phyloP scores from a whole-genome alignment of 768 basidiomycete genomes.

The Megacollybia marginata region DNA sequence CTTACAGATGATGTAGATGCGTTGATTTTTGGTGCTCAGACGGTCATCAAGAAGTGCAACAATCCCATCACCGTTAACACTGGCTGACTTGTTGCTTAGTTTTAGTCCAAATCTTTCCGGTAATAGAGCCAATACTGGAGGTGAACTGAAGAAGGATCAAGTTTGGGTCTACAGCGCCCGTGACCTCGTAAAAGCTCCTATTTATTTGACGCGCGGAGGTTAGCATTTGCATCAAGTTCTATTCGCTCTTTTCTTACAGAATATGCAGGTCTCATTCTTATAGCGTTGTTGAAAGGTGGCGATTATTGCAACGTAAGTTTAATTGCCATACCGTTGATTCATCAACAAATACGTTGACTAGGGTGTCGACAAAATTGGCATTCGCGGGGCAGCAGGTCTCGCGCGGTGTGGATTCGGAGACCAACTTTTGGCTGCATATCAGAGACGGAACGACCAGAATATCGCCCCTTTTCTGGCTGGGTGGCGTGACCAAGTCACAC shows the following conservation, averaged over 20 bases:
- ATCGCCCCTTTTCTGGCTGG: conserved; percentile 34
- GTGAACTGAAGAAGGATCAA: no score
- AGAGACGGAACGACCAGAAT: conserved; percentile 21
- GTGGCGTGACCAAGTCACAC: no score
- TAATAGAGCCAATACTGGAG: no score
- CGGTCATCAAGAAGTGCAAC: conserved; percentile 28
- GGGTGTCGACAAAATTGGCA: conserved; percentile 32
- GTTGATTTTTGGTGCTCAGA: conserved; percentile 34
- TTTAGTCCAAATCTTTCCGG: no score
- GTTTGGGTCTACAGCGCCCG: not conserved
- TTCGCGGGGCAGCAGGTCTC: conserved; percentile 49
- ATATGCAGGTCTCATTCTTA: no score
- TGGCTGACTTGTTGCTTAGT: no score
- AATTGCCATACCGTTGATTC: no score
- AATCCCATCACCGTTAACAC: conserved; percentile 3
- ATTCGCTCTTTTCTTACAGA: no score
- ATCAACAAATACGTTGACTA: no score
- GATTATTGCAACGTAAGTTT: no score
- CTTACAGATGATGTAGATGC: conserved; percentile 40
- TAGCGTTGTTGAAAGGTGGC: no score
- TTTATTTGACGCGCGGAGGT: conserved; percentile 18
- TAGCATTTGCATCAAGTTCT: conserved; percentile 1
- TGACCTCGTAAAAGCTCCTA: not conserved
- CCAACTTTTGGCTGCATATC: conserved; percentile 36
- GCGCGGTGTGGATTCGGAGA: conserved; percentile 62